Evolutionary conservation across 257 asterid species (phyloP), one percentile per base, ranked within the genome.

Genomic region (Solanum etuberosum): DNA sequence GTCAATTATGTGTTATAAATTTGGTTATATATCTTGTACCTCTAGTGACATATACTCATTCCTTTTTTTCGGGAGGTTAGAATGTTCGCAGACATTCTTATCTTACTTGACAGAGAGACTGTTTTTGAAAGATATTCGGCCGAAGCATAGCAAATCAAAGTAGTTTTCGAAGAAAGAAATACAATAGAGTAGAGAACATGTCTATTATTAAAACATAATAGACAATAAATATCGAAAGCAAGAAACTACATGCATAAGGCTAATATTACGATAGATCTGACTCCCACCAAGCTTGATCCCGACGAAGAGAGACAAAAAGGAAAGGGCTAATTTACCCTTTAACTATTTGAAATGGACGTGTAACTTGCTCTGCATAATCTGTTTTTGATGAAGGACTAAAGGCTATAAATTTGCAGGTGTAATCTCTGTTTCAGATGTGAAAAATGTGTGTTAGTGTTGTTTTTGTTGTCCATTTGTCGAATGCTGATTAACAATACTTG

Each of bases 401-500:
- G 9, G 65, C 65, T 27, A 78, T 48, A 40, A 77, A 7, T 40
- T 77, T 42, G 14, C 40, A 31, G 77, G 42, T 31, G 77, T 70
- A 70, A 31, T 70, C 77, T 70, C 61, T 77, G 51, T 42, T 51
- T 46, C 67, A 29, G 38, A 46, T 46, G 65, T 80, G 61, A 86
- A 13, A 21, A 54, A 54, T 35, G 29, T 20, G 16, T 73, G 31
- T 89, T 89, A 93, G 86, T 90, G 88, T 73, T 70, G 80, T 83
- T 90, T 86, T 91, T 87, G 91, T 83, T 77, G 86, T 88, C 85
- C 83, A 34, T 76, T 84, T 5, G 25, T 87, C 31, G 90, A 63
- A 84, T 92, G 54, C 81, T 89, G 91, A 38, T 83, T 90, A 42
- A 43, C 88, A 8, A 40, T 89, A 48, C 85, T 88, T 7, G 87